These are phyloP conservation scores for Phialemoniopsis sp. DNA, from an alignment of 2,329 filamentous ascomycete genomes.

Conservation along the genomic window DNA sequence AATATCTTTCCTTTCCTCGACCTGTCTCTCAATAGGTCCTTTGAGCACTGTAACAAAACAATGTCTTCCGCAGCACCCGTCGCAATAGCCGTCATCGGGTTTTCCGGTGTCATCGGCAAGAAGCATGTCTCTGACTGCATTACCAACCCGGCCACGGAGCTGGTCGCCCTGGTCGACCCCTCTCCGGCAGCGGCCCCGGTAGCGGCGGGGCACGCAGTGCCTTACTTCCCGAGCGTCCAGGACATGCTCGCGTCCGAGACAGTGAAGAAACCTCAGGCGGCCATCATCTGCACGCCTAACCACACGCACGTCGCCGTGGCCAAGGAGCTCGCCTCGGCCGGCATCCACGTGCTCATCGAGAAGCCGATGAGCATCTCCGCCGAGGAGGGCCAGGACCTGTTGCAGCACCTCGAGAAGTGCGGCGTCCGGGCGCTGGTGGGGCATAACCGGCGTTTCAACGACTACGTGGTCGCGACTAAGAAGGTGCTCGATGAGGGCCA, in stretches of 20 bases:
- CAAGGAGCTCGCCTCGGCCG: constrained; percentile 38
- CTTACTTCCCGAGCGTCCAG: background rate
- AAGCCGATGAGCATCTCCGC: constrained; percentile 48
- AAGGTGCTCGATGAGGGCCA: constrained; percentile 28
- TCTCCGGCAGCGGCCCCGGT: background rate
- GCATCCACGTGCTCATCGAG: constrained; percentile 52
- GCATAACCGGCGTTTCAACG: constrained; percentile 57
- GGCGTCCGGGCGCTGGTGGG: constrained; percentile 35
- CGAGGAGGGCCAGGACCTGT: constrained; percentile 23
- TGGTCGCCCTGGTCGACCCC: constrained; percentile 10
- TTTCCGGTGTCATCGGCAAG: constrained; percentile 3
- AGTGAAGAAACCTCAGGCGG: background rate
- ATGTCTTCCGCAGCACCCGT: too few species aligned
- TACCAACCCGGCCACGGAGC: constrained; percentile 19
- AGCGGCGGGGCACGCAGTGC: background rate
- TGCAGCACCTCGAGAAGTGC: constrained; percentile 14
- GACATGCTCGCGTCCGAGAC: background rate
- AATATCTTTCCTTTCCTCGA: too few species aligned
- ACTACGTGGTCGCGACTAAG: constrained; percentile 46
- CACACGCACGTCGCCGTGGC: constrained; percentile 49
- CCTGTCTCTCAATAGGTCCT: too few species aligned
- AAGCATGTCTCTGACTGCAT: constrained; percentile 1
- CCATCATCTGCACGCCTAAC: constrained; percentile 32
- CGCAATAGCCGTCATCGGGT: constrained; percentile 20
- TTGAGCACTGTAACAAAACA: too few species aligned